Evolutionary conservation across 106 monocot genomes (phyloP).

Genomic region (Posidonia australis): DNA sequence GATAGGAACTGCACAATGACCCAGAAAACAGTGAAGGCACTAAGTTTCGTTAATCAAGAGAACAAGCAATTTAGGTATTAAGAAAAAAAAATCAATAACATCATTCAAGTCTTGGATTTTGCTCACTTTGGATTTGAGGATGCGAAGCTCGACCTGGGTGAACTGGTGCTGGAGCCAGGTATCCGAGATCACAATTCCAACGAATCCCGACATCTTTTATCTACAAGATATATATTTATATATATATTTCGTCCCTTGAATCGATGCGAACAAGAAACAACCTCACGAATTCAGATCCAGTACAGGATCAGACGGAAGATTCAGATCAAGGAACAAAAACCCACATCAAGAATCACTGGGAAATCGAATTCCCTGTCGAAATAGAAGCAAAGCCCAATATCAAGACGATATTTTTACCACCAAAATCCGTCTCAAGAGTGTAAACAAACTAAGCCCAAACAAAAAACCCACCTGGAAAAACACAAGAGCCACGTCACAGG

Average conservation of each 20-base stretch:
- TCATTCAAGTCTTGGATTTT: not conserved
- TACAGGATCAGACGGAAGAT: not conserved
- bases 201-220: slow-evolving; percentile 47
- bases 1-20: slow-evolving; percentile 28
- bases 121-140: slow-evolving; percentile 67
- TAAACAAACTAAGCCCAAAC: too few species aligned
- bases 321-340: slow-evolving; percentile 5
- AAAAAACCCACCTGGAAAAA: slow-evolving; percentile 1
- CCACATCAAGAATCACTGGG: not conserved
- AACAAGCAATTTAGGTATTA: too few species aligned
- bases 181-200: slow-evolving; percentile 77
- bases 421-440: not conserved
- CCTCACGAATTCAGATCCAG: not conserved
- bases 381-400: not conserved
- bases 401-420: too few species aligned
- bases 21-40: too few species aligned
- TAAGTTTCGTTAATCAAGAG: too few species aligned
- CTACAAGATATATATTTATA: not conserved
- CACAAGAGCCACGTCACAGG: not conserved
- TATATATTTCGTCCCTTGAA: not conserved
- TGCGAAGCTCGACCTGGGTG: slow-evolving; percentile 80
- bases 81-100: not conserved
- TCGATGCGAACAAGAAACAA: too few species aligned
- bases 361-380: not conserved
- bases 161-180: slow-evolving; percentile 83